Base-by-base conservation (phyloP, 2,329 filamentous ascomycete species). In the Albifimbria verrucaria region DNA sequence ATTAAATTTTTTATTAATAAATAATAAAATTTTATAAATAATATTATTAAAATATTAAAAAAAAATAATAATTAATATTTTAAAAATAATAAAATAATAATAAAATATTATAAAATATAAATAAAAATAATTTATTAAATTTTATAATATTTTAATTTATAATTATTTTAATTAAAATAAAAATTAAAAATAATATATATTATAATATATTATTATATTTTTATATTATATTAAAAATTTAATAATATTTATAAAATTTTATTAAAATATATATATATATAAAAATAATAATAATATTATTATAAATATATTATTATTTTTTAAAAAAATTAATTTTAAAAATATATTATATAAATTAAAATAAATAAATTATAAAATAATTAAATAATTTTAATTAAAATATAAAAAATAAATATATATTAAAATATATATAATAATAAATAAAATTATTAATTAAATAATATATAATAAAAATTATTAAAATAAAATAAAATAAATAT, bases 131-230 rank as follows among this genome's bases (percentile, higher is more conserved):
- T 26, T 18, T 47, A 28, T 47, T 15, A 15, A 25, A 48, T 26
- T 48, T 48, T 41, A 53, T 46, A 47, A 50, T 36, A 10, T 36
- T 36, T n/a, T 36, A 10, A 10, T 10, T n/a, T 36, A 36, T 9
- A 48, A 47, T 48, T 36, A 47, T 44, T 25, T 44, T 44, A 26
- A 45, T 23, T 45, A 28, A 50, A 42, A 23, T 50, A 47, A 46
- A 47, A 39, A 22, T 36, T 49, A 49, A 25, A 28, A 49, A 41
- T 42, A 49, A 49, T 3, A 17, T 21, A n/a, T 43, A 24, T 18
- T 23, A 17, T 20, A 49, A 22, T 43, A 43, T 49, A 42, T n/a
- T 21, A 42, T 42, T 49, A 49, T 5, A 25, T 5, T n/a, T 49
- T 36, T 17, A 49, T 25, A 20, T 36, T n/a, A 39, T 22, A 5